Conservation (phyloP, 2,329 filamentous ascomycete species). For the Ramularia collo-cygni region DNA sequence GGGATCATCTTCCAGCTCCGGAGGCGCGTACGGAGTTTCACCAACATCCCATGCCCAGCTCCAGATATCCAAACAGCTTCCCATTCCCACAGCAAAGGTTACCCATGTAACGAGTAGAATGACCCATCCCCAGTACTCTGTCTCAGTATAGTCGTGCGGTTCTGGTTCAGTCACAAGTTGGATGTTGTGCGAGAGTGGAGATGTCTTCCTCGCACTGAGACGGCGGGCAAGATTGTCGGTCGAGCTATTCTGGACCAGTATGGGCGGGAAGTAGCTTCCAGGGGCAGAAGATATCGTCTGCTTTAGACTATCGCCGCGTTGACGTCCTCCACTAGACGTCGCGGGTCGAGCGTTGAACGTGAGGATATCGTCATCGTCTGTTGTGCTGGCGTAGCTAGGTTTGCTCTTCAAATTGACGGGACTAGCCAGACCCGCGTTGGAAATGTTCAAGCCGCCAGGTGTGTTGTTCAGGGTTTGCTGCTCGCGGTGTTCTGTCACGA, state of each 20-base stretch:
- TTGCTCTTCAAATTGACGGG: conserved; percentile 34
- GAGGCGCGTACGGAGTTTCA: conserved; percentile 89
- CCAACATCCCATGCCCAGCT: conserved; percentile 99
- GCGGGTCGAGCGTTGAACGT: conserved; percentile 47
- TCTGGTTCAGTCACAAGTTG: conserved; percentile 29
- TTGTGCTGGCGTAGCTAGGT: conserved; percentile 62
- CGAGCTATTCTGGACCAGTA: neutral
- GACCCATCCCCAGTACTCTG: conserved; percentile 97
- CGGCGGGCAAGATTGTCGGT: conserved; percentile 12
- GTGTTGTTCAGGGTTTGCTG: conserved; percentile 6
- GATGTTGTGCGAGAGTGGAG: conserved; percentile 24
- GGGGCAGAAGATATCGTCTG: conserved; percentile 19
- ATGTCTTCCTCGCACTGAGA: conserved; percentile 14
- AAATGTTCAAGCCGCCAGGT: conserved; percentile 3
- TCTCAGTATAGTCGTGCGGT: conserved; percentile 89
- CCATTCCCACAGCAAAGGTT: conserved; percentile 95
- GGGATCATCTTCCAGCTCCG: conserved; percentile 89
- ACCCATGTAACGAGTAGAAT: conserved; percentile 87
- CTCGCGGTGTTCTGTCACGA: conserved; percentile 22
- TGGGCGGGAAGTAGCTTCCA: conserved; percentile 25
- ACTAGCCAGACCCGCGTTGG: conserved; percentile 19
- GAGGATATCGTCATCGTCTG: conserved; percentile 74
- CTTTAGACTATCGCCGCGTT: conserved; percentile 6
- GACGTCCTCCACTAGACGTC: neutral
- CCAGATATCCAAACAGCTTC: conserved; percentile 90